Evolutionary conservation across 2,329 filamentous ascomycete genomes (phyloP), one percentile per base, ranked within the genome.

Genomic region (Sphaerulina musiva): DNA sequence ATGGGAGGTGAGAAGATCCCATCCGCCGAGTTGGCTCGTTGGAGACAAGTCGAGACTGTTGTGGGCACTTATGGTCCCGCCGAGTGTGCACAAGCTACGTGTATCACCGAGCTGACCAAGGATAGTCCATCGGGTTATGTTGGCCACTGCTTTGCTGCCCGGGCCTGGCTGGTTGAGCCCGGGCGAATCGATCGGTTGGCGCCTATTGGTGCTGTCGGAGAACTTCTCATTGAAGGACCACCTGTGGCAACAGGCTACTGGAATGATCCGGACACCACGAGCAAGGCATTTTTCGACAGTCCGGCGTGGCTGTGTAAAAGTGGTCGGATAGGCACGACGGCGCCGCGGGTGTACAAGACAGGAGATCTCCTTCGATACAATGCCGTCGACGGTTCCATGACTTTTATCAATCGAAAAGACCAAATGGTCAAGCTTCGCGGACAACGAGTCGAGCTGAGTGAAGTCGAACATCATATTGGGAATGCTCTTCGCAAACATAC

Each of bases 381-480:
- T 17, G 77, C 82, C 83, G 77, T 4, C 2, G 20, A 78, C 34
- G 53, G 47, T 14, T 10, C 20, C 29, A 9, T 55, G 6, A 72
- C 53, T 84, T 34, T 48, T n/a, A 76, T 82, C 8, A 82, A 82
- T 10, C 76, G 85, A 38, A 84, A 82, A 23, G 89, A 92, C 62
- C 84, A 85, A 53, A 87, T 91, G 68, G 76, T 92, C 48, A 93
- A 92, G 66, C 75, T 95, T 10, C 80, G 86, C 34, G 88, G 89
- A 0, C 85, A 90, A 60, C 76, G 86, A 43, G 82, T 95, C 29
- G 87, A 93, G 64, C 77, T 89, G 10, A 79, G 80, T 1, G 89
- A 92, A 64, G 84, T 95, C 44, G 85, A 83, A 54, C 50, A 56
- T 39, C 51, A 46, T 34, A 46, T 51, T 11, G 43, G 47, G n/a